Percentiles rank a stretch among this genome's conserved stretches.
phyloP scores from a whole-genome alignment of 495 filamentous ascomycete species.

The Penicillium diatomitis region DNA sequence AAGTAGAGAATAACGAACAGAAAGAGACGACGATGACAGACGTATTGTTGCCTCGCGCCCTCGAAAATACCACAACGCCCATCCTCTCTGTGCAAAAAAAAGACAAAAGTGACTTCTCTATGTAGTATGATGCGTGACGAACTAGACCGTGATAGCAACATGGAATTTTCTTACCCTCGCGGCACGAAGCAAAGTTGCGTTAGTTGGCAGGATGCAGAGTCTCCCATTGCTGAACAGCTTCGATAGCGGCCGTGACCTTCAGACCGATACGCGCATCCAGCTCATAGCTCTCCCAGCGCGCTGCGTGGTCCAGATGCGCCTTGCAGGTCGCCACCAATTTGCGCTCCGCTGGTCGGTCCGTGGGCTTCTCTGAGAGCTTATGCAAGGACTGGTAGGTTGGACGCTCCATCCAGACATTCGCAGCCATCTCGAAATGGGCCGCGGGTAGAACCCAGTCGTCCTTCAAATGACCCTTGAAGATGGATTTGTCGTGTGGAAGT shows the following conservation, averaged over 20 bases:
- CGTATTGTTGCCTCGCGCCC: too few relatives aligned
- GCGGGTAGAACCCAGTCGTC: constrained; percentile 77
- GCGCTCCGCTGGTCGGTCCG: constrained; percentile 25
- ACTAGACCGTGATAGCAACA: too few relatives aligned
- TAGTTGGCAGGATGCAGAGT: constrained; percentile 17
- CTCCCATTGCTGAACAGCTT: constrained; percentile 66
- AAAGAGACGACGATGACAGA: too few relatives aligned
- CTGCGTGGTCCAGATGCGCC: constrained; percentile 65
- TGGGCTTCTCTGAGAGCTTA: constrained; percentile 10
- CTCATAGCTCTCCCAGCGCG: constrained; percentile 76
- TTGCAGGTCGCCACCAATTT: constrained; percentile 56
- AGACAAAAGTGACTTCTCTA: too few relatives aligned
- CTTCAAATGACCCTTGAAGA: constrained; percentile 63
- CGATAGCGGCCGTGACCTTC: constrained; percentile 70
- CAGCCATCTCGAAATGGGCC: constrained; percentile 86
- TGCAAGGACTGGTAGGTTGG: constrained; percentile 27
- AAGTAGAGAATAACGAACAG: too few relatives aligned
- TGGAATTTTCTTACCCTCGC: too few relatives aligned
- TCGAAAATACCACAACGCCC: too few relatives aligned
- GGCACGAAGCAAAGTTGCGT: background rate
- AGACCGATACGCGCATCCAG: constrained; percentile 80
- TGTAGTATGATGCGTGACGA: too few relatives aligned
- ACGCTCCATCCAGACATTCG: constrained; percentile 64
- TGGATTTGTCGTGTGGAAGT: constrained; percentile 50
- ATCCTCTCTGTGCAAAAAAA: too few relatives aligned